Conservation (phyloP, 495 filamentous ascomycete genomes). For the Talaromyces ruber region DNA sequence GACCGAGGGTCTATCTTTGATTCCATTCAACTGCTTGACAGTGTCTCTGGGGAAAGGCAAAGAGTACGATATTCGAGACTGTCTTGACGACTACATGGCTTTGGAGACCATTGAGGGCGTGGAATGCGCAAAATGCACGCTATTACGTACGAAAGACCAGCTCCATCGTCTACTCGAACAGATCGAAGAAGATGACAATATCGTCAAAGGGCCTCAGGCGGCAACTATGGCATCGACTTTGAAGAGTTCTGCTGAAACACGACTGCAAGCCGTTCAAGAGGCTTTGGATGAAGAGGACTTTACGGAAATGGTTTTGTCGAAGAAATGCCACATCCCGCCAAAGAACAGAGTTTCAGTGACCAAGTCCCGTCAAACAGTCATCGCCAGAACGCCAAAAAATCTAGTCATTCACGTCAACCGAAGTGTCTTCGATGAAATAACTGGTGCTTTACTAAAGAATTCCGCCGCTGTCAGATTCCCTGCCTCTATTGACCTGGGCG, state of each 20-base stretch:
- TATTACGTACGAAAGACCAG: slow-evolving; percentile 46
- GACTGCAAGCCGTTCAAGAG: slow-evolving; percentile 53
- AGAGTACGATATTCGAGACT: slow-evolving; percentile 60
- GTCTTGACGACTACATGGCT: slow-evolving; percentile 75
- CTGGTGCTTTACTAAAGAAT: slow-evolving; percentile 74
- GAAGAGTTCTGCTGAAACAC: slow-evolving; percentile 25
- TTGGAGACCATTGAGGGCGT: slow-evolving; percentile 81
- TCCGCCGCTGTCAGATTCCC: slow-evolving; percentile 70
- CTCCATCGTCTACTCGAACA: slow-evolving; percentile 36
- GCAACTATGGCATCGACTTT: slow-evolving; percentile 22
- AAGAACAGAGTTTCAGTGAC: slow-evolving; percentile 60
- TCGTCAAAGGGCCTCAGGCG: slow-evolving; percentile 12
- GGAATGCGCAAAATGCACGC: slow-evolving; percentile 85
- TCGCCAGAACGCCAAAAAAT: slow-evolving; percentile 70
- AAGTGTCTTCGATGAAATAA: slow-evolving; percentile 78
- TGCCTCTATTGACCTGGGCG: slow-evolving; percentile 57
- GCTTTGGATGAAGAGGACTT: slow-evolving; percentile 76
- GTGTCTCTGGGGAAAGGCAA: slow-evolving; percentile 56
- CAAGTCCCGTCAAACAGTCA: slow-evolving; percentile 82
- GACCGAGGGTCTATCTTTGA: slow-evolving; percentile 77
- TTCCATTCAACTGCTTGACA: slow-evolving; percentile 90
- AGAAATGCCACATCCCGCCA: slow-evolving; percentile 65
- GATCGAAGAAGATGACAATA: slow-evolving; percentile 19
- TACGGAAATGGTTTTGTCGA: slow-evolving; percentile 60
- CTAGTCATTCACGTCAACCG: slow-evolving; percentile 85